These are phyloP conservation scores for Vaccinium darrowii DNA, from an alignment of 148 eudicot genomes.

Conservation along the genomic window DNA sequence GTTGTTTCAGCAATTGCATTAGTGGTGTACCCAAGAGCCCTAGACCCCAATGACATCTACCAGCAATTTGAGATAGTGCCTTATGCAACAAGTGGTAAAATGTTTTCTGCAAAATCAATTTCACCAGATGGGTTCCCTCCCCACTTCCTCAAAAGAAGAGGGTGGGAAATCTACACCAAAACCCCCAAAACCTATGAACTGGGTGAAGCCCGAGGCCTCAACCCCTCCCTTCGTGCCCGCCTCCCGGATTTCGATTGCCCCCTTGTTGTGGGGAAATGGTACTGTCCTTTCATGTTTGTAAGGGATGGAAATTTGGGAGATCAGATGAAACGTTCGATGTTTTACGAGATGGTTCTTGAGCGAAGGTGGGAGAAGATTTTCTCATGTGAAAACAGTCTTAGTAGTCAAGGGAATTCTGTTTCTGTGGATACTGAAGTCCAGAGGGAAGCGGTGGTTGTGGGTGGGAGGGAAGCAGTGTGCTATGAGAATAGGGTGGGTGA, in stretches of 20 bases:
- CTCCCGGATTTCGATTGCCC: conserved; percentile 48
- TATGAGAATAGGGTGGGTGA: conserved; percentile 24
- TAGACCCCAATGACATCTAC: not conserved
- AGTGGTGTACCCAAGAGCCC: conserved; percentile 16
- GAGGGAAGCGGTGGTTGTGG: conserved; percentile 38
- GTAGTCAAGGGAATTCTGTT: conserved; percentile 27
- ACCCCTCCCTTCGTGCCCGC: conserved; percentile 45
- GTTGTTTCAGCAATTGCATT: conserved; percentile 37
- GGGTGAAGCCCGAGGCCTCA: conserved; percentile 59
- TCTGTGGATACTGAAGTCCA: conserved; percentile 38
- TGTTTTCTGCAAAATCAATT: conserved; percentile 48
- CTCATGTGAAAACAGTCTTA: conserved; percentile 17
- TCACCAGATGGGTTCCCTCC: conserved; percentile 68
- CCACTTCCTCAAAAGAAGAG: conserved; percentile 37
- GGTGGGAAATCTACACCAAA: conserved; percentile 38
- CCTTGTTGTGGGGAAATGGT: conserved; percentile 70
- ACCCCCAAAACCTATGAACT: conserved; percentile 37
- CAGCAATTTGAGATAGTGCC: conserved; percentile 35
- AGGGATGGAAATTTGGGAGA: conserved; percentile 46
- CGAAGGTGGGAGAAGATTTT: conserved; percentile 73
- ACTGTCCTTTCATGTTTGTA: conserved; percentile 68
- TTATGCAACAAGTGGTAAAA: conserved; percentile 8
- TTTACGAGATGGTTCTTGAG: conserved; percentile 66
- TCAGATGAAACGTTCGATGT: conserved; percentile 45
- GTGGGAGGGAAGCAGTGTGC: conserved; percentile 37